Evolutionary conservation across 352 stramenopile species (phyloP).

Genomic region (Phytophthora pinifolia): DNA sequence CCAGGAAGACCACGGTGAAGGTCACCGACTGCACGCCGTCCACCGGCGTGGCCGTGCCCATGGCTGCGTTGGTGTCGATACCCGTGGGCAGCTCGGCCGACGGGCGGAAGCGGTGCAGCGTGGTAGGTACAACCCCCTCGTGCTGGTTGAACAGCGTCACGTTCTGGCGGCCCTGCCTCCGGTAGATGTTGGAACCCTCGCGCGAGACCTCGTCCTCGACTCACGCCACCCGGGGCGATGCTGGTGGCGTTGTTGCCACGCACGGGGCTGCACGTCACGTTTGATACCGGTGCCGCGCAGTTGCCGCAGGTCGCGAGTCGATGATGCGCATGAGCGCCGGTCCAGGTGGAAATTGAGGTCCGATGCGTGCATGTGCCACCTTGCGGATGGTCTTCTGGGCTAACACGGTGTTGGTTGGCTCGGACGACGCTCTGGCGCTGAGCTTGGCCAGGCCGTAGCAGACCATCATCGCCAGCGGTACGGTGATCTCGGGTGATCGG

Average conservation of each 20-base stretch:
- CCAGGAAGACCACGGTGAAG: slow-evolving; percentile 55
- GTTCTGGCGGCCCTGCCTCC: slow-evolving; percentile 63
- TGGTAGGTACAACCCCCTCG: slow-evolving; percentile 41
- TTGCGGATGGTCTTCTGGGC: slow-evolving; percentile 95
- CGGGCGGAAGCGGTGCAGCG: slow-evolving; percentile 53
- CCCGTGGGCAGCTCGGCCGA: slow-evolving; percentile 35
- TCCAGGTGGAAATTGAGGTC: slow-evolving; percentile 96
- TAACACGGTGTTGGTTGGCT: slow-evolving; percentile 96
- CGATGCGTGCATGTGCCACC: slow-evolving; percentile 94
- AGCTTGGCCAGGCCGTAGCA: slow-evolving; percentile 94
- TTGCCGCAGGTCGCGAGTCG: slow-evolving; percentile 73
- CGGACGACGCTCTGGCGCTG: slow-evolving; percentile 90
- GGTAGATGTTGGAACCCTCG: slow-evolving; percentile 44
- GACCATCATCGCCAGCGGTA: slow-evolving; percentile 89
- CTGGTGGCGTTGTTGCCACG: slow-evolving; percentile 53
- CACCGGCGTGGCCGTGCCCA: slow-evolving; percentile 50
- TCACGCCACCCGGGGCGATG: slow-evolving; percentile 44
- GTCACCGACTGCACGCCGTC: slow-evolving; percentile 51
- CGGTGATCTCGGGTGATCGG: slow-evolving; percentile 40
- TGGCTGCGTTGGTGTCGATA: slow-evolving; percentile 20
- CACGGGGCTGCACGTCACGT: slow-evolving; percentile 62
- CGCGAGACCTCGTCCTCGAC: slow-evolving; percentile 42
- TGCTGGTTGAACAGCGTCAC: slow-evolving; percentile 52
- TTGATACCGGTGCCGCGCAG: slow-evolving; percentile 41
- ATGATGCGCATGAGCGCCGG: slow-evolving; percentile 90